Conservation (phyloP, 2,329 filamentous ascomycete species). For the Neodidymelliopsis sp. region DNA sequence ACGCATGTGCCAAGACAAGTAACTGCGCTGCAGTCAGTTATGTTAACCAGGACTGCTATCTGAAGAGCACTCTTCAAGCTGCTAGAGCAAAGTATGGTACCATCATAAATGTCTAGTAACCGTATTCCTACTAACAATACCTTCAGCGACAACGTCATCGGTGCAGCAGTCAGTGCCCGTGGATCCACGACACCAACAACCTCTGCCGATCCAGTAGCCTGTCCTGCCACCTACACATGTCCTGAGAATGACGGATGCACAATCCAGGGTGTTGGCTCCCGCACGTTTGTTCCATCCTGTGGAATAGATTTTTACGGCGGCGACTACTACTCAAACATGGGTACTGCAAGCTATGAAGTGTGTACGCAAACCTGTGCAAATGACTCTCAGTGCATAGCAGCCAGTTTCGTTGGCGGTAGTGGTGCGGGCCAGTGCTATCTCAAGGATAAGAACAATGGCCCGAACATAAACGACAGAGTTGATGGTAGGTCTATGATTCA, state of each 20-base stretch:
- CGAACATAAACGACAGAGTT: neutral
- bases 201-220: neutral
- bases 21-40: constrained; percentile 7
- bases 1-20: neutral
- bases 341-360: neutral
- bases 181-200: neutral
- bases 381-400: neutral
- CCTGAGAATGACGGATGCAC: constrained; percentile 2
- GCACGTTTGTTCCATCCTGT: neutral
- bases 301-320: constrained; percentile 2
- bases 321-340: neutral
- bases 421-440: constrained; percentile 6
- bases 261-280: neutral
- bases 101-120: too few relatives aligned
- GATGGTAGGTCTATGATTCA: constrained; percentile 1
- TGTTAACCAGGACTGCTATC: constrained; percentile 4
- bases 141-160: neutral
- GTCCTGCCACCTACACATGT: constrained; percentile 3
- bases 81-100: neutral
- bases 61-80: neutral
- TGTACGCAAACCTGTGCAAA: constrained; percentile 4
- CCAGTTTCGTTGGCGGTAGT: neutral
- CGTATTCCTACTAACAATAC: neutral
- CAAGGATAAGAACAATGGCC: constrained; percentile 2
- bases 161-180: neutral